Base-by-base conservation (phyloP, 1,284 basidiomycete species). In the Ustilago trichophora region DNA sequence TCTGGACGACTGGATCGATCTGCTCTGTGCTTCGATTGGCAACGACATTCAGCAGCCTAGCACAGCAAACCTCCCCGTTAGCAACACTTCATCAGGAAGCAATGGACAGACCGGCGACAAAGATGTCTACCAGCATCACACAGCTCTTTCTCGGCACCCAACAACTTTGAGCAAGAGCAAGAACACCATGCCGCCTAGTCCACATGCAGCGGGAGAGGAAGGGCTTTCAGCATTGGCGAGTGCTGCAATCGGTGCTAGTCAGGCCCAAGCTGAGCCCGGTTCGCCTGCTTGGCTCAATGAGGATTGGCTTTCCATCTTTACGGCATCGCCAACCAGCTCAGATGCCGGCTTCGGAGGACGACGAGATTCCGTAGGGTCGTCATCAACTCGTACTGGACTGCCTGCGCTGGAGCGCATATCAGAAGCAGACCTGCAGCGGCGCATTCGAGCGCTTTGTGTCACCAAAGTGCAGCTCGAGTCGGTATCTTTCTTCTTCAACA, bases 401-500 rank as follows among this genome's bases (percentile, higher is more conserved):
- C 31, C 52, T 9, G 24, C 36, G n/a, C 37, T 55, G 4, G 36
- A 37, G n/a, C 42, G 26, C 21, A 56, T 43, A 18, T 34, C 45
- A 10, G 54, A 56, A 27, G 16, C 36, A 6, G 45, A 48, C n/a
- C 54, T 56, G 12, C 54, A 58, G 41, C 29, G 21, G 4, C 48
- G 42, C 16, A 40, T 58, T 16, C 34, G 48, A 13, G 22, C 36
- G 21, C 48, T 51, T 16, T 58, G 54, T 25, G 45, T 37, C 7
- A 46, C 54, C 13, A 41, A 43, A 9, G 26, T 56, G 15, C 54
- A 56, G 41, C 54, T 48, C 27, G 54, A 56, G 22, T 45, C 45
- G 10, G 46, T 56, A 4, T 56, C 54, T 11, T 56, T 49, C 54
- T 56, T 63, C 46, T 63, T 63, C 59, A 63, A 63, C 35, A 34